These are phyloP conservation scores for Francoa sonchifolia DNA, from an alignment of 441 rosid species.

Conservation along the genomic window DNA sequence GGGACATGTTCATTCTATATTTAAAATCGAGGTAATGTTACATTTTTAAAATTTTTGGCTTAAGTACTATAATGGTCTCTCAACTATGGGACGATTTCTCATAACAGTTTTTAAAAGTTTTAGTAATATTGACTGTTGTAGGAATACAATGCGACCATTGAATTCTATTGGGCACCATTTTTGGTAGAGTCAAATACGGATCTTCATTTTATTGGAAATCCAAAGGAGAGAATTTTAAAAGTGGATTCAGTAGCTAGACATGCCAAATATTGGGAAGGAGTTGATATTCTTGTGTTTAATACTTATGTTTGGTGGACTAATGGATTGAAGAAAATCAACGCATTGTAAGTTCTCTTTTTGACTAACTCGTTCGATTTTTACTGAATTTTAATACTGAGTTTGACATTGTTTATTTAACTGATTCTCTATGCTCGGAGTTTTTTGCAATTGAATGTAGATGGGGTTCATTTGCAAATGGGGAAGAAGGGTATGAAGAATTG, in stretches of 20 bases:
- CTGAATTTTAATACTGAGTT: too few relatives aligned
- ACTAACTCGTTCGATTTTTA: too few relatives aligned
- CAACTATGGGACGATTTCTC: too few relatives aligned
- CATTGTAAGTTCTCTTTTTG: conserved; percentile 28
- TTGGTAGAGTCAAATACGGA: conserved; percentile 70
- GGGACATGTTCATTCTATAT: conserved; percentile 36
- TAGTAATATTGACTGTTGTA: conserved; percentile 6
- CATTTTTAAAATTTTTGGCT: not conserved
- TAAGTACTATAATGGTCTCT: not conserved
- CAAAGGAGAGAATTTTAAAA: conserved; percentile 56
- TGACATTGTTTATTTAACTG: too few relatives aligned
- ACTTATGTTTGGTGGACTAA: conserved; percentile 97
- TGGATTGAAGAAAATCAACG: conserved; percentile 38
- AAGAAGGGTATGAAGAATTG: conserved; percentile 45
- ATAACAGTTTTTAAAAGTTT: too few relatives aligned
- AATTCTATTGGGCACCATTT: conserved; percentile 83
- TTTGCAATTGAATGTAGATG: conserved; percentile 37
- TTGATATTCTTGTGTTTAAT: conserved; percentile 67
- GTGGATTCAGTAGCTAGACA: conserved; percentile 64
- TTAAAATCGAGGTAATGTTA: conserved; percentile 54
- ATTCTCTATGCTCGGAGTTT: too few relatives aligned
- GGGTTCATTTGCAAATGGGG: conserved; percentile 84
- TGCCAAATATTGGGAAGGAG: conserved; percentile 61
- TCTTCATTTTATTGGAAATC: conserved; percentile 31
- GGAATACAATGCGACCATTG: conserved; percentile 65